These are phyloP conservation scores for Rosa hybrid DNA, from an alignment of 331 rosid species.

Conservation along the genomic window DNA sequence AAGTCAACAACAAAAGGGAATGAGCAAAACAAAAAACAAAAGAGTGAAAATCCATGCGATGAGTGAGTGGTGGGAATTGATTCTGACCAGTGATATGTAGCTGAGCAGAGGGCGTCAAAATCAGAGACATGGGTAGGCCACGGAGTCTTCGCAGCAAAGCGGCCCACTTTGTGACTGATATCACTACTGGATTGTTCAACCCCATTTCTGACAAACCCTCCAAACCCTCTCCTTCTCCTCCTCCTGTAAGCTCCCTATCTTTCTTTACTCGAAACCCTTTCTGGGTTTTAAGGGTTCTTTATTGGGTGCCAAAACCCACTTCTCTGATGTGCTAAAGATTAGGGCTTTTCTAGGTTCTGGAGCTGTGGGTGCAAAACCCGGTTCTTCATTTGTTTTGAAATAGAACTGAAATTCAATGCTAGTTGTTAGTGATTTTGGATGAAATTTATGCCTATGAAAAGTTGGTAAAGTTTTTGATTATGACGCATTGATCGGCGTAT, in stretches of 20 bases:
- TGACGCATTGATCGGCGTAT: too few species aligned
- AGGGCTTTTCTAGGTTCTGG: neutral
- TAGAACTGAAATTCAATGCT: neutral
- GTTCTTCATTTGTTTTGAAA: neutral
- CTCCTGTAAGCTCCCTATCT: constrained; percentile 52
- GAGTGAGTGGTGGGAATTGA: constrained; percentile 22
- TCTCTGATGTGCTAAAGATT: neutral
- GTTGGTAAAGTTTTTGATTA: too few species aligned
- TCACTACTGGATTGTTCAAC: constrained; percentile 81
- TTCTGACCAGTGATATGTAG: neutral
- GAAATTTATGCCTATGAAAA: neutral
- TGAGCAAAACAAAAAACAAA: too few species aligned
- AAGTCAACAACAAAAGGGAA: too few species aligned
- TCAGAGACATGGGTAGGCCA: constrained; percentile 53
- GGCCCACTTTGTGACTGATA: constrained; percentile 76
- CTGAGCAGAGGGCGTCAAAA: neutral
- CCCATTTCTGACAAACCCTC: constrained; percentile 86
- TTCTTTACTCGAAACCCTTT: neutral
- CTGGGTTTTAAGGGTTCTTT: constrained; percentile 3
- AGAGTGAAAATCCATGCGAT: neutral
- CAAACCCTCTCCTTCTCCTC: constrained; percentile 32
- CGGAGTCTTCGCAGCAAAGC: constrained; percentile 82
- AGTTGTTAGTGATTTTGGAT: neutral
- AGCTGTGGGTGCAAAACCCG: neutral
- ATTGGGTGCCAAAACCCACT: neutral